Percentiles rank a stretch among this genome's conserved stretches.
phyloP scores from a whole-genome alignment of 345 rosid genomes.

The Camelina neglecta region DNA sequence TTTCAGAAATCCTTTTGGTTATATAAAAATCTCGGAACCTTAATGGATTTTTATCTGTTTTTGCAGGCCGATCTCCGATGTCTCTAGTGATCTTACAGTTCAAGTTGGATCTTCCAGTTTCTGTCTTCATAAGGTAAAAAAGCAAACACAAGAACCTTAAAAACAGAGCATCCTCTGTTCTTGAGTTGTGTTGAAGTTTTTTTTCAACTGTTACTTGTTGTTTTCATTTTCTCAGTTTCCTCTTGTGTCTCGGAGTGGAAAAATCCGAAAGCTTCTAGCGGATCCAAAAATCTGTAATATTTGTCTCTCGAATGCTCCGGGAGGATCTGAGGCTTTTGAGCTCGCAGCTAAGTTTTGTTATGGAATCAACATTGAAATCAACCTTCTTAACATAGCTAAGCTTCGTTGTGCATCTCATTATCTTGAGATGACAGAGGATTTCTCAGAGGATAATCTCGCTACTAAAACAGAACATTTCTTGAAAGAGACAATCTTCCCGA shows the following conservation, averaged over 20 bases:
- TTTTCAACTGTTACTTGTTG: not conserved
- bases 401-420: constrained; percentile 72
- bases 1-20: constrained; percentile 25
- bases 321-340: constrained; percentile 91
- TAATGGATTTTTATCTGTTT: constrained; percentile 18
- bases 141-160: constrained; percentile 12
- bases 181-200: constrained; percentile 5
- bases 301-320: constrained; percentile 68
- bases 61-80: constrained; percentile 97
- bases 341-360: constrained; percentile 98
- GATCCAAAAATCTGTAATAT: constrained; percentile 69
- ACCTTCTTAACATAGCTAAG: constrained; percentile 70
- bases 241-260: constrained; percentile 90
- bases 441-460: constrained; percentile 75
- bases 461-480: constrained; percentile 67
- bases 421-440: constrained; percentile 94
- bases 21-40: constrained; percentile 12
- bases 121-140: constrained; percentile 87
- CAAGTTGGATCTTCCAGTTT: constrained; percentile 88
- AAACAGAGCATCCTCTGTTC: constrained; percentile 30
- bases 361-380: constrained; percentile 74
- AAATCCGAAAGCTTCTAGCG: constrained; percentile 66
- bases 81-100: constrained; percentile 87
- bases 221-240: constrained; percentile 68
- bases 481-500: constrained; percentile 68